Base-by-base conservation (phyloP, 768 basidiomycete species). In the Termitomyces sp. region DNA sequence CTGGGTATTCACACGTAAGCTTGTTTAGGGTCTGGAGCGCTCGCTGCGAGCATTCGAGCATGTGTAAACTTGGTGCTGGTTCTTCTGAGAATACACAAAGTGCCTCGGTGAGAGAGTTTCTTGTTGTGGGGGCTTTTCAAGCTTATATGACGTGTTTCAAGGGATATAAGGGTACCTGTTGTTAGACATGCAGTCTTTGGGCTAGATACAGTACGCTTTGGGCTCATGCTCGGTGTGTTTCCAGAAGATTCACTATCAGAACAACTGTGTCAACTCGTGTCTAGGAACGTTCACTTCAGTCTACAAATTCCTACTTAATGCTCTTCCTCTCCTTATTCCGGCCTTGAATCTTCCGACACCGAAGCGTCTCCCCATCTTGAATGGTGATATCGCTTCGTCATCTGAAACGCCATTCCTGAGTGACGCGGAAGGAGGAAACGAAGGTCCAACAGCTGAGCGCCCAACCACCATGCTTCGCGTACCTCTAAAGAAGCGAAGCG, bases 131-230 rank as follows among this genome's bases (percentile, higher is more conserved):
- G 9, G 2, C 16, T 36, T n/a, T n/a, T 16, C 16, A 56, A 35
- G 9, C 58, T 22, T 18, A 41, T 16, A 24, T 45, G 35, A 26
- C 45, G 48, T 33, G 11, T 30, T 45, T 35, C 5, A 63, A 94
- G 90, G 64, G 74, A 82, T n/a, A 71, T 80, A 55, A 83, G 88
- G 10, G 71, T 89, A 8, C 71, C 82, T 4, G 69, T 94, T 24
- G 77, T 97, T 51, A 82, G 88, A 3, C 89, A 83, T 73, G 94
- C 93, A 0, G 75, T 96, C 45, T 90, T 97, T 62, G 94, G 94
- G 0, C 60, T 75, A 43, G 94, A 97, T 66, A 86, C 91, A 0
- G 80, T 88, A 66, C 77, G 94, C 20, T 95, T 96, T 61, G 91
- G 87, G 4, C 84, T 87, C 0, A 95, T 95, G 92, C 76, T 98